Percentiles rank a stretch among this genome's conserved stretches.
These are phyloP conservation scores for Patellaria atrata DNA, from an alignment of 495 filamentous ascomycete genomes.

Conservation along the genomic window DNA sequence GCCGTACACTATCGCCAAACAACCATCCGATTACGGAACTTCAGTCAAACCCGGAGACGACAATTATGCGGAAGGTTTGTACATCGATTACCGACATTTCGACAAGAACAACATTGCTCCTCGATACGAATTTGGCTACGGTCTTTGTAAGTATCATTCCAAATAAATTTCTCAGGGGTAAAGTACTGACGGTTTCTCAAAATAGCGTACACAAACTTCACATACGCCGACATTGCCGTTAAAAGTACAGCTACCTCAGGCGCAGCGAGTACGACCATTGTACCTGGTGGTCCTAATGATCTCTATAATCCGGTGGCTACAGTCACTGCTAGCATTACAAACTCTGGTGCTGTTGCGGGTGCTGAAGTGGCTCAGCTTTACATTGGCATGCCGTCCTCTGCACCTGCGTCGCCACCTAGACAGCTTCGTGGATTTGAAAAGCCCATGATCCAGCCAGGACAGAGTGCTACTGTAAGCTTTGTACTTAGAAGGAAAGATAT, in stretches of 20 bases:
- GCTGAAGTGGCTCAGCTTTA: constrained; percentile 48
- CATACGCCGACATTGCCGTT: constrained; percentile 21
- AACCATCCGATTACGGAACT: constrained; percentile 18
- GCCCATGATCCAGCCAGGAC: constrained; percentile 33
- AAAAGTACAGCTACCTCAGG: constrained; percentile 10
- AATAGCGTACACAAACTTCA: constrained; percentile 25
- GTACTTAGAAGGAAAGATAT: constrained; percentile 38
- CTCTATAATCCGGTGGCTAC: constrained; percentile 33
- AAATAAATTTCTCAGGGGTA: background rate
- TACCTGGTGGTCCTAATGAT: constrained; percentile 14
- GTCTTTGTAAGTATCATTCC: constrained; percentile 18
- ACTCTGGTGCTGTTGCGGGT: constrained; percentile 37
- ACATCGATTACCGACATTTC: constrained; percentile 41
- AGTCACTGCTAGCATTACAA: constrained; percentile 34
- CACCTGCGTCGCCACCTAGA: constrained; percentile 29
- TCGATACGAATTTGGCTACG: constrained; percentile 36
- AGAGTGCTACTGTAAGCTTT: constrained; percentile 33
- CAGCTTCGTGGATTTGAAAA: constrained; percentile 48
- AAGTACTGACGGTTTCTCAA: background rate
- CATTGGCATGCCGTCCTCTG: constrained; percentile 21
- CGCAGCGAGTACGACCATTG: constrained; percentile 7
- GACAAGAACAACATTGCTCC: constrained; percentile 32
- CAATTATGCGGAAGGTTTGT: constrained; percentile 33
- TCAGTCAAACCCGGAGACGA: constrained; percentile 10
- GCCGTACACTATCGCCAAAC: constrained; percentile 22